phyloP scores from a whole-genome alignment of 768 basidiomycete species.

The Cystofilobasidium capitatum region DNA sequence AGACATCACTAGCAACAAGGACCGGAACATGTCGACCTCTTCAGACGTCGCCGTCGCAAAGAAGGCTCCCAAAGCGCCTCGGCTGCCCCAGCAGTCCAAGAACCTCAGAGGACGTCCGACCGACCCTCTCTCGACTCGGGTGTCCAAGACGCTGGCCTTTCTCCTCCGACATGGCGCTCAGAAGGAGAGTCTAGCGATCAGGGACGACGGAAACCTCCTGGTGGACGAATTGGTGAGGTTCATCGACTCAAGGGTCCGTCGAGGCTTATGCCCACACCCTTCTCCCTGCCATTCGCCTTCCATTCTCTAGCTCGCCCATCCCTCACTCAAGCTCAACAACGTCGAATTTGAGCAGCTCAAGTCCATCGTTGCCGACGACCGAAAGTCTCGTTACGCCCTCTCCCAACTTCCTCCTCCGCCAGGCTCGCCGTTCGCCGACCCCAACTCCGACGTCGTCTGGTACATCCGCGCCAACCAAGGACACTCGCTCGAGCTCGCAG shows the following conservation, averaged over 20 bases:
- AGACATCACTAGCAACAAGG: too few species aligned
- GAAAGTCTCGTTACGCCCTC: background rate
- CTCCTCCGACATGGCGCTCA: conserved; percentile 82
- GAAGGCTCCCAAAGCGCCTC: background rate
- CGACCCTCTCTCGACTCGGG: conserved; percentile 30
- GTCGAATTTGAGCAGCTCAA: conserved; percentile 13
- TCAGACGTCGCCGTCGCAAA: background rate
- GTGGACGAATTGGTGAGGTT: conserved; percentile 72
- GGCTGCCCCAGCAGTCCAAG: conserved; percentile 1
- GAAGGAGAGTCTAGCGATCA: conserved; percentile 62
- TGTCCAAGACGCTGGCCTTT: conserved; percentile 83
- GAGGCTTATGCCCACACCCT: background rate
- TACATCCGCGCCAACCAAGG: conserved; percentile 24
- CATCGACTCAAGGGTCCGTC: too few species aligned
- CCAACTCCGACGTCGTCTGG: background rate
- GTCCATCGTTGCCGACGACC: background rate
- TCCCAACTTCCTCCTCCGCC: background rate
- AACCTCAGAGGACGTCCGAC: conserved; percentile 1
- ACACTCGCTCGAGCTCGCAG: conserved; percentile 11
- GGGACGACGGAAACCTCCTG: conserved; percentile 73
- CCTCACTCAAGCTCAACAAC: conserved; percentile 56
- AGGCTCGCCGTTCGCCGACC: too few species aligned
- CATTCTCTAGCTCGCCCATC: conserved; percentile 49
- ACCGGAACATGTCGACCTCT: too few species aligned
- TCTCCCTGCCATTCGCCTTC: background rate